These are phyloP conservation scores for Vaccinium vitisidaea DNA, from an alignment of 148 eudicot species.

Conservation along the genomic window DNA sequence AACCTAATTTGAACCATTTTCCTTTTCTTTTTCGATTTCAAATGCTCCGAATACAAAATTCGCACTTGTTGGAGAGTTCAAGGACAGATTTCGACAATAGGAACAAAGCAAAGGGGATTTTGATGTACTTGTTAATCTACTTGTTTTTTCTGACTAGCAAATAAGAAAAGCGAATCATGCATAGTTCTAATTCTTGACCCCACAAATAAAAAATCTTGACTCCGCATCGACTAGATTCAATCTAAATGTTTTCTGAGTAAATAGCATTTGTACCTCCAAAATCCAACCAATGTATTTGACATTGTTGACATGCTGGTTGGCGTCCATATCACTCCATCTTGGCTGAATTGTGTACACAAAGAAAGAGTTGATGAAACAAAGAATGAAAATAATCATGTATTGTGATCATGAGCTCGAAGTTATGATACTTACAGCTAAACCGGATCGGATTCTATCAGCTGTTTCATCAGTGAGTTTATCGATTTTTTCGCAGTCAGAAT, in stretches of 20 bases:
- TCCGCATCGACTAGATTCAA: not conserved
- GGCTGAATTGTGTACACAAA: conserved; percentile 47
- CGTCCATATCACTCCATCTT: conserved; percentile 95
- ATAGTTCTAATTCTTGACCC: no score
- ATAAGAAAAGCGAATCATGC: no score
- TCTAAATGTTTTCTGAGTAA: not conserved
- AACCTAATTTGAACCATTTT: no score
- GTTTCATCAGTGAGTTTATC: conserved; percentile 63
- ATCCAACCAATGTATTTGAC: conserved; percentile 93
- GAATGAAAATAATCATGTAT: not conserved
- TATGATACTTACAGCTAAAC: conserved; percentile 67
- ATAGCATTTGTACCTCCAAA: conserved; percentile 53
- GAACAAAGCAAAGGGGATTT: no score
- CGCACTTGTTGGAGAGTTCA: no score
- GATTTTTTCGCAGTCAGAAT: conserved; percentile 46
- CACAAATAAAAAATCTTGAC: no score
- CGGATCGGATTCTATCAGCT: conserved; percentile 50
- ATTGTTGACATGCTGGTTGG: conserved; percentile 80
- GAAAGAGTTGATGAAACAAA: not conserved
- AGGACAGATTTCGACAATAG: no score
- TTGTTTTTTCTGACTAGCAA: no score
- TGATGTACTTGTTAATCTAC: no score
- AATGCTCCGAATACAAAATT: no score
- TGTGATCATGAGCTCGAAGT: not conserved
- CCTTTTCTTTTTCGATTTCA: no score